Evolutionary conservation across 257 asterid genomes (phyloP).

Genomic region (Solanum dulcamara): DNA sequence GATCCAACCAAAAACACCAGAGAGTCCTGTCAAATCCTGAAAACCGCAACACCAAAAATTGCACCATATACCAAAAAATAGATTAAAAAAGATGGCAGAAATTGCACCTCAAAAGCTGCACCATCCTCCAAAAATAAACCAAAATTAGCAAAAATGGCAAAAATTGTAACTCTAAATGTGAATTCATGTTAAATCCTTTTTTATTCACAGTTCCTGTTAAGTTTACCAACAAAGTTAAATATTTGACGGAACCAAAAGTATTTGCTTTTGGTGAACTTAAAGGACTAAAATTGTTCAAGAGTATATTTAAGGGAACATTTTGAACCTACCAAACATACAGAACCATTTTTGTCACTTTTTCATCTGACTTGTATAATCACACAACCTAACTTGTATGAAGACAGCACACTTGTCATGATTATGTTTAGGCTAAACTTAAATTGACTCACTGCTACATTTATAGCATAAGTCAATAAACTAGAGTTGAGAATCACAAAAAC

Average conservation of each 20-base stretch:
- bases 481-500: neutral
- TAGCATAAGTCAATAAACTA: neutral
- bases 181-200: neutral
- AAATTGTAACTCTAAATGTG: neutral
- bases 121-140: neutral
- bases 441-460: neutral
- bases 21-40: neutral
- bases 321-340: neutral
- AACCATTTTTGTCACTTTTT: neutral
- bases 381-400: neutral
- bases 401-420: neutral
- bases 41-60: neutral
- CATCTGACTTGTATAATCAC: neutral
- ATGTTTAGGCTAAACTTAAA: neutral
- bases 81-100: neutral
- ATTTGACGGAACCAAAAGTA: neutral
- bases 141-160: neutral
- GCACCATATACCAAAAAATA: neutral
- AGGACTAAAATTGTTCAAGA: neutral
- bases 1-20: neutral
- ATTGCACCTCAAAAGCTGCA: neutral
- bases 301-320: neutral
- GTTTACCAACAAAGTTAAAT: neutral
- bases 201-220: neutral
- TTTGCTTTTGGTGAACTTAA: neutral